phyloP scores from a whole-genome alignment of 441 rosid species.

The Erodium moschatum region DNA sequence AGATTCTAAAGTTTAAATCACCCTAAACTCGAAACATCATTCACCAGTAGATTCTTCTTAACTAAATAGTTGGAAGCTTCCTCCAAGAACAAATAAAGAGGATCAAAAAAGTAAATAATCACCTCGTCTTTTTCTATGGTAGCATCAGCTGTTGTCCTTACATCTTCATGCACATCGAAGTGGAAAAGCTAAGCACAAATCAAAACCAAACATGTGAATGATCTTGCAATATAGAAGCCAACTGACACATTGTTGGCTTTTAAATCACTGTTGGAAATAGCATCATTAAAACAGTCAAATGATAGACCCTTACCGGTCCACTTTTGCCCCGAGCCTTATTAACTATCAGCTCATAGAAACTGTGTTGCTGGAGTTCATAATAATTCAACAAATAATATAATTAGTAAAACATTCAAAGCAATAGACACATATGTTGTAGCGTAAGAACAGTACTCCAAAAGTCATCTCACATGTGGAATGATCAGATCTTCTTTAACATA shows the following conservation, averaged over 20 bases:
- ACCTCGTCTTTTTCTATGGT: constrained; percentile 85
- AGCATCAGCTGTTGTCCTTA: constrained; percentile 54
- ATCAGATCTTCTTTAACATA: constrained; percentile 83
- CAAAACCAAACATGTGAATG: neutral
- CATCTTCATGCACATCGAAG: constrained; percentile 96
- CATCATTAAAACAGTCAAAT: neutral
- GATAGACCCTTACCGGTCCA: constrained; percentile 66
- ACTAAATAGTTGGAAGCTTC: neutral
- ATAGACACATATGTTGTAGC: constrained; percentile 3
- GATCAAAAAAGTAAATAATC: neutral
- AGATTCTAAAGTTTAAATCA: too few species aligned
- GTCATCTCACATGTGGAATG: constrained; percentile 75
- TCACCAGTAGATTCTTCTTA: neutral
- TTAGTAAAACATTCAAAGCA: constrained; percentile 15
- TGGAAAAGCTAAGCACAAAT: constrained; percentile 66
- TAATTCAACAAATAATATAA: constrained; percentile 12
- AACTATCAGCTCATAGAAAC: constrained; percentile 86
- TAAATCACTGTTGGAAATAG: neutral
- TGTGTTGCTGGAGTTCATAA: constrained; percentile 75
- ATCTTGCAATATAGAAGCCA: neutral
- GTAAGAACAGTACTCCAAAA: constrained; percentile 6
- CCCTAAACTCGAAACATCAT: too few species aligned
- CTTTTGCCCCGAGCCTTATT: constrained; percentile 98
- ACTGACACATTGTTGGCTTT: neutral
- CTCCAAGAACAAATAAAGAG: neutral